Base-by-base conservation (phyloP, 352 stramenopile species). In the Pythium dissotocum region DNA sequence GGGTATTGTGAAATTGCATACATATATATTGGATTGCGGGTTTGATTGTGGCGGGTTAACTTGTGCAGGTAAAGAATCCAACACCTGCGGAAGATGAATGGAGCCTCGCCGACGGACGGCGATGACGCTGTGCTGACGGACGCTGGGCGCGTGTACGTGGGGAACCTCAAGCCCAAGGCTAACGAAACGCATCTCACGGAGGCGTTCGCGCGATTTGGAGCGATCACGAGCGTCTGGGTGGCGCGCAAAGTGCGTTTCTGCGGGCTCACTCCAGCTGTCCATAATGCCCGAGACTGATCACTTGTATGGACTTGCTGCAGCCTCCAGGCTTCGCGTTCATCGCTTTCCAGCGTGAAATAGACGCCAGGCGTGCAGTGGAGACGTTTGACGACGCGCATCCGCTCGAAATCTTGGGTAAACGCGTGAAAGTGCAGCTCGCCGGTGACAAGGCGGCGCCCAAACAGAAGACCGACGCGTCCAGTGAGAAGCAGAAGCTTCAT, bases 271-370 rank as follows among this genome's bases (percentile, higher is more conserved):
- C 9, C 14, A 12, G 6, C 2, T 32, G 5, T 42, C 10, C 24
- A 9, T 8, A n/a, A 16, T 38, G 13, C 24, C 30, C 26, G 6
- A n/a, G 6, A 40, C 30, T 48, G 36, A 30, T 21, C 57, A 9
- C n/a, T 52, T 35, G n/a, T 55, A 38, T 63, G 42, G 16, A 9
- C 10, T 69, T 42, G 1, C 24, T 60, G 49, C 54, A 93, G 81
- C 87, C 87, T 52, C 87, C 87, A 63, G 85, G 87, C 13, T 95
- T 95, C 62, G 87, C 87, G 24, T 95, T 95, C 64, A 80, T 95
- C 51, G 72, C 68, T 6, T 95, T 90, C 55, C 75, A 77, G 40
- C 77, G 49, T 26, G 71, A 68, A 14, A 78, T 79, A 1, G 75
- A 78, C 14, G 87, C 85, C 0, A 52, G 80, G 42, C 63, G 75